Evolutionary conservation across 2,329 filamentous ascomycete genomes (phyloP), one percentile per base, ranked within the genome.

Genomic region (Ceratocystis alfenasii): DNA sequence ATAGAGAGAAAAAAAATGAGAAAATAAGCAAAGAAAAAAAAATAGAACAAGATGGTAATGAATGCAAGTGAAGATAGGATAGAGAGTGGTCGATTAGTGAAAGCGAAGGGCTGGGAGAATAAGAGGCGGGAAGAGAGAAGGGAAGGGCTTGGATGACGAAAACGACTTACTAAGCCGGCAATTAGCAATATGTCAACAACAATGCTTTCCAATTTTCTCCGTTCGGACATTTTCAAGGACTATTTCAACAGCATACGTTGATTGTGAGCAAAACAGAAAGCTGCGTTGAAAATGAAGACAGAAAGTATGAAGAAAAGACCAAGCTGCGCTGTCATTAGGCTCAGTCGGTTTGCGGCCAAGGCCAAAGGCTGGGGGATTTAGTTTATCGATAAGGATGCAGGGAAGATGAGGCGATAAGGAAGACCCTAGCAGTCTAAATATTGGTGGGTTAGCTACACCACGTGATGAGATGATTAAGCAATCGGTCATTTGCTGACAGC

Each of bases 121-220:
- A n/a, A n/a, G n/a, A n/a, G n/a, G n/a, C n/a, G n/a, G n/a, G n/a
- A n/a, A n/a, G n/a, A n/a, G n/a, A n/a, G 50, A 2, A 15, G n/a
- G 15, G 28, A 30, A 17, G 44, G 36, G 12, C 44, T 12, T 36
- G 33, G 33, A 25, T 25, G 48, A 33, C 15, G 17, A 44, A 48
- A 36, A 25, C 46, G 62, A 59, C 67, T 60, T 66, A 69, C 68
- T 44, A 68, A 46, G n/a, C 68, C 67, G 17, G 68, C 67, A 17
- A 69, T 68, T 55, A 69, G 53, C 60, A 69, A 48, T 41, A 69
- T 67, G 50, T 69, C 68, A 25, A 69, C 67, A 53, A 68, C 66
- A 53, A 69, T 64, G 33, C 66, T 67, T 48, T 69, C 68, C 28
- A 69, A 46, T 60, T 67, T 68, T 45, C 68, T 67, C 65, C 67